Evolutionary conservation across 345 rosid species (phyloP).

Genomic region (Gossypium anomalum): DNA sequence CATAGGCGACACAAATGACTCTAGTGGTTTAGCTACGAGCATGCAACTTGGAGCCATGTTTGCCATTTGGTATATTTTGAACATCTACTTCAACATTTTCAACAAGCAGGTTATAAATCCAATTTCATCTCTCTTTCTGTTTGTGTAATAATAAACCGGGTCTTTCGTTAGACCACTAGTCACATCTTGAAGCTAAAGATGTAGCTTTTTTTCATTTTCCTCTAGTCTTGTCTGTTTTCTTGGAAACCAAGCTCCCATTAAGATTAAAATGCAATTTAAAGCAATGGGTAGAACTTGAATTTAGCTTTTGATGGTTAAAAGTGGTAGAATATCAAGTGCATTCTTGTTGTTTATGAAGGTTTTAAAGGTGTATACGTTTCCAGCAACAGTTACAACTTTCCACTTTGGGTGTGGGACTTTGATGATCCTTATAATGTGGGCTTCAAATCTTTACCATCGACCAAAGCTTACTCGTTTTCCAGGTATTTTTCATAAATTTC

Average conservation of each 20-base stretch:
- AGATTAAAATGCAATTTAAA: neutral
- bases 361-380: slow-evolving; percentile 68
- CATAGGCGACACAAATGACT: slow-evolving; percentile 20
- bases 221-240: no score
- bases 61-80: slow-evolving; percentile 63
- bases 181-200: no score
- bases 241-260: no score
- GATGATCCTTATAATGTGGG: slow-evolving; percentile 61
- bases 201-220: no score
- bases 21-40: slow-evolving; percentile 21
- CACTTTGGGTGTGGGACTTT: slow-evolving; percentile 72
- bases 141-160: neutral
- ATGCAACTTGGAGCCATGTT: slow-evolving; percentile 54
- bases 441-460: slow-evolving; percentile 47
- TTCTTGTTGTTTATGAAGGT: slow-evolving; percentile 39
- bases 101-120: slow-evolving; percentile 57
- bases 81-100: slow-evolving; percentile 68
- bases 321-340: neutral
- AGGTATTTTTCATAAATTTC: slow-evolving; percentile 35
- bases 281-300: neutral
- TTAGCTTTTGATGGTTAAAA: neutral
- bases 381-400: slow-evolving; percentile 78
- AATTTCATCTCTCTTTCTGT: neutral
- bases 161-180: no score
- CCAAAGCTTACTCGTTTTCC: slow-evolving; percentile 63